Percentiles rank a stretch among this genome's conserved stretches.
Evolutionary conservation across 2,329 filamentous ascomycete species (phyloP).

Genomic region (Botrytis hyacinthi): DNA sequence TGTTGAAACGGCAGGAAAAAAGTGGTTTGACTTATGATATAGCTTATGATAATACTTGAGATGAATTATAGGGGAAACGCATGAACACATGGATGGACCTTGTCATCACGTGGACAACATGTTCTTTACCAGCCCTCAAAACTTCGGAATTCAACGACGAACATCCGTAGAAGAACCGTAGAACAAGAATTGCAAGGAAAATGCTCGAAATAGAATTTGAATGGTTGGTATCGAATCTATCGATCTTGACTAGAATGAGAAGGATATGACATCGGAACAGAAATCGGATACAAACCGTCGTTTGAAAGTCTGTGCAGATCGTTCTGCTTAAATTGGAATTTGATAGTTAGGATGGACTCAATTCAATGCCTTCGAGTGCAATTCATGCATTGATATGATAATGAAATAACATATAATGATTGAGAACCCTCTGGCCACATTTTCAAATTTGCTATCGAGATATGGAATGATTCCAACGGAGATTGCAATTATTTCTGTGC

Average conservation of each 20-base stretch:
- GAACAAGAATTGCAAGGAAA: slow-evolving; percentile 8
- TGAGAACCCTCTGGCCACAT: neutral
- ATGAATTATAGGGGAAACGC: neutral
- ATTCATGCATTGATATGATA: slow-evolving; percentile 13
- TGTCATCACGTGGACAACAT: slow-evolving; percentile 10
- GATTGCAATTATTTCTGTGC: slow-evolving; percentile 6
- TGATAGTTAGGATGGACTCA: neutral
- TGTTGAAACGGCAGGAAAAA: neutral
- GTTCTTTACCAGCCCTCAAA: neutral
- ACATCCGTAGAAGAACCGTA: slow-evolving; percentile 6
- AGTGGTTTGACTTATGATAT: neutral
- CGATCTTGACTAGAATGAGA: neutral
- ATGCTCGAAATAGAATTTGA: neutral
- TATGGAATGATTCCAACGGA: neutral
- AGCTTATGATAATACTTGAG: neutral
- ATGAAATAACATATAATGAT: slow-evolving; percentile 14
- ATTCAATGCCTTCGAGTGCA: neutral
- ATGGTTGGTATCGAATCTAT: neutral
- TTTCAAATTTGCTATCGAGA: slow-evolving; percentile 4
- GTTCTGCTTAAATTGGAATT: slow-evolving; percentile 1
- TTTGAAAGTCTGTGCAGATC: neutral
- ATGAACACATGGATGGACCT: slow-evolving; percentile 9
- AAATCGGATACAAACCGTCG: neutral
- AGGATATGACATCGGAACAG: neutral
- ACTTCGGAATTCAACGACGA: neutral